Percentiles rank a stretch among this genome's conserved stretches.
phyloP scores from a whole-genome alignment of 1,139 yeast species.

The Pneumocystis wakefieldiae region DNA sequence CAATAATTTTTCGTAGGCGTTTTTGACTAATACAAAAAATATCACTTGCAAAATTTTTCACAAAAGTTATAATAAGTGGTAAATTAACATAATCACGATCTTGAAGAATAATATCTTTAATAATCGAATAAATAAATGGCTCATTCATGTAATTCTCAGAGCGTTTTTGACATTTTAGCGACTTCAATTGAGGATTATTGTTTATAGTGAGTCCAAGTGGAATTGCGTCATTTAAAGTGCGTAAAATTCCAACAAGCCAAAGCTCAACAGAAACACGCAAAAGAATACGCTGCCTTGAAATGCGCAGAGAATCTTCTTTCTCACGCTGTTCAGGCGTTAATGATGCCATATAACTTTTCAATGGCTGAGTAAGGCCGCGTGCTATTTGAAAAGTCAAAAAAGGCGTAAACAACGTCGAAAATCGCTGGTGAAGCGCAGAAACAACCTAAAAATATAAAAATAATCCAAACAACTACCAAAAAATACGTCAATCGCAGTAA shows the following conservation, averaged over 20 bases:
- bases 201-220: not conserved
- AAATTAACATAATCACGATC: conserved; percentile 15
- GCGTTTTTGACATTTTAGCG: not conserved
- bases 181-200: not conserved
- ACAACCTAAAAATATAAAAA: conserved; percentile 65
- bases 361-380: conserved; percentile 36
- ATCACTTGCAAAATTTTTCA: conserved; percentile 31
- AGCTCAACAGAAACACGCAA: conserved; percentile 48
- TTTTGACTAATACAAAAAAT: conserved; percentile 14
- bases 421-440: conserved; percentile 22
- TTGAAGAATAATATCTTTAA: conserved; percentile 19
- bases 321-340: conserved; percentile 25
- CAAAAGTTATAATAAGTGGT: conserved; percentile 34
- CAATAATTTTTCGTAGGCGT: conserved; percentile 20
- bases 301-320: conserved; percentile 33
- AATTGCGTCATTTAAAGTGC: conserved; percentile 27
- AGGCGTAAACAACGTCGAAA: conserved; percentile 12
- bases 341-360: conserved; percentile 20
- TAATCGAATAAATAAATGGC: conserved; percentile 25
- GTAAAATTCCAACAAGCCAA: conserved; percentile 44
- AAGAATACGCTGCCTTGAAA: conserved; percentile 32
- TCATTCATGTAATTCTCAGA: conserved; percentile 6
- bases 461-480: conserved; percentile 23
- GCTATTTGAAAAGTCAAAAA: conserved; percentile 35
- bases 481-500: conserved; percentile 39